Base-by-base conservation (phyloP, 2,329 filamentous ascomycete genomes). In the Talaromyces sp. region DNA sequence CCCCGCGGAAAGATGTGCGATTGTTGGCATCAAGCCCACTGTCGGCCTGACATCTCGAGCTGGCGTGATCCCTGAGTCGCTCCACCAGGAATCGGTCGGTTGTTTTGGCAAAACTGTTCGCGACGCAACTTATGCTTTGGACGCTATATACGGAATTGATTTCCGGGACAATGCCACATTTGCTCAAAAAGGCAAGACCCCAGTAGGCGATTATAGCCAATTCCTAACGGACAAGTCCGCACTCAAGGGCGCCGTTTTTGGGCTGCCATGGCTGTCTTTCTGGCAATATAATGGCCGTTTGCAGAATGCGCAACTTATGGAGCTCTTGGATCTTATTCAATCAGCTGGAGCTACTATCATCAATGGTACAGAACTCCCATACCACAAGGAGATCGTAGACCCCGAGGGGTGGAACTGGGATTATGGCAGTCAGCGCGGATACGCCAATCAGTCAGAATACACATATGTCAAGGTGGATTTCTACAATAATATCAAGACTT, bases 1-100 rank as follows among this genome's bases (percentile, higher is more conserved):
- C 67, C 89, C 89, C 0, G 87, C 88, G 0, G 82, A 87, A 68
- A 77, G 86, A 4, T 89, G 88, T 66, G 81, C 78, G 1, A 68
- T 91, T 1, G 86, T 91, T 1, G 88, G 88, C 2, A 81, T 91
- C 69, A 91, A 91, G 72, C 87, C 88, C 1, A 91, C 87, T 1
- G 85, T 91, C 5, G 88, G 88, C 0, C 70, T 89, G 53, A 89
- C 86, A 0, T 89, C 87, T 8, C 77, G 86, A 15, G 78, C 74
- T 19, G 83, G 78, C 17, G 80, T 86, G 28, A 80, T 91, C 35
- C 89, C 88, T 0, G 86, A 88, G 66, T 82, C 80, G 10, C 75
- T 81, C 57, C 83, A 88, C 64, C 85, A 88, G 64, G 89, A 91
- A 65, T 85, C 82, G 0, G 81, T 91, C 0, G 89, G 88, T 2